phyloP scores from a whole-genome alignment of 2,329 filamentous ascomycete species.

The Ophiostoma ips region DNA sequence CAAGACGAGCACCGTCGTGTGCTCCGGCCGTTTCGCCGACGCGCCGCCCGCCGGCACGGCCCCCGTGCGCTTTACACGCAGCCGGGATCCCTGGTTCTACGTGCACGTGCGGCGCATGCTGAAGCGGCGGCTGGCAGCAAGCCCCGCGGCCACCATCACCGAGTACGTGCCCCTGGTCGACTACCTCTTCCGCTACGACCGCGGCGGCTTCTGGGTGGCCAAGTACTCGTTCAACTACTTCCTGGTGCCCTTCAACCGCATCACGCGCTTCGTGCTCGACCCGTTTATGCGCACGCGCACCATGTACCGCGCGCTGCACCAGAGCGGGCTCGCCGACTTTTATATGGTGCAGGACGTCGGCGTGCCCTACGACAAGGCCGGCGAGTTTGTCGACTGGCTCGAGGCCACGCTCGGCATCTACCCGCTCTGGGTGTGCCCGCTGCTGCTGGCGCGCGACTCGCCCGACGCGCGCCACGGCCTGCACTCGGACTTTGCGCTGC shows the following conservation, averaged over 20 bases:
- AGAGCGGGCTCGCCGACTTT: conserved; percentile 42
- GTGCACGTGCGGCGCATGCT: conserved; percentile 42
- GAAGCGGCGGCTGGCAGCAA: conserved; percentile 17
- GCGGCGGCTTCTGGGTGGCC: conserved; percentile 56
- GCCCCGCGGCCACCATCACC: conserved; percentile 11
- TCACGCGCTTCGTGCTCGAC: conserved; percentile 48
- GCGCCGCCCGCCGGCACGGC: conserved; percentile 22
- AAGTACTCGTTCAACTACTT: conserved; percentile 51
- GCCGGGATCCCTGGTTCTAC: conserved; percentile 60
- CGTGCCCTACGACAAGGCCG: conserved; percentile 29
- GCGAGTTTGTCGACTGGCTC: conserved; percentile 34
- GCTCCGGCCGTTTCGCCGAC: conserved; percentile 44
- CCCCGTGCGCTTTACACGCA: conserved; percentile 37
- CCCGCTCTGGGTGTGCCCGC: conserved; percentile 43
- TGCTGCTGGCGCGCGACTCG: conserved; percentile 29
- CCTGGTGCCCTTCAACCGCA: conserved; percentile 40
- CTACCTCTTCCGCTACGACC: conserved; percentile 59
- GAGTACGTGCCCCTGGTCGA: conserved; percentile 47
- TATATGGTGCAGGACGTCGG: conserved; percentile 54
- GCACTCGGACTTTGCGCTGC: conserved; percentile 30
- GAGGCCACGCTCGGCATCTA: conserved; percentile 33
- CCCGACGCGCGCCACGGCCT: conserved; percentile 31
- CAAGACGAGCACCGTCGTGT: conserved; percentile 39
- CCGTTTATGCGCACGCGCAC: conserved; percentile 48
- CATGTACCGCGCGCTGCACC: conserved; percentile 52